Conservation (phyloP, 2,329 filamentous ascomycete species). For the Aureobasidium uvarum region DNA sequence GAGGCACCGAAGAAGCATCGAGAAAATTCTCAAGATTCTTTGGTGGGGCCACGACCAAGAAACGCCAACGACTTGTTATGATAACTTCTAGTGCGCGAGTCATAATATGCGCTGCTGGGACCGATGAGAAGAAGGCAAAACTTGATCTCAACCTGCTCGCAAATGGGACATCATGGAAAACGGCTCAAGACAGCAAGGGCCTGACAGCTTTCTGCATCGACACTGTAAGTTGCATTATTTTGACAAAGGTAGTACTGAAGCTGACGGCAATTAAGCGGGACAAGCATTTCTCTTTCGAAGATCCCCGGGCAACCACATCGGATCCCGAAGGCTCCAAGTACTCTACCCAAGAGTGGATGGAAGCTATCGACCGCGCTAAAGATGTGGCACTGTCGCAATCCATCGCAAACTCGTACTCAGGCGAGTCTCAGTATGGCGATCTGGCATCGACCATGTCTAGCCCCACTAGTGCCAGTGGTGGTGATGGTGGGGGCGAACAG, state of each 20-base stretch:
- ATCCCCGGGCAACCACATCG: slow-evolving; percentile 70
- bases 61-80: slow-evolving; percentile 89
- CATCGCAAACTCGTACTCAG: slow-evolving; percentile 62
- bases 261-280: slow-evolving; percentile 61
- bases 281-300: slow-evolving; percentile 90
- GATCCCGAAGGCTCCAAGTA: slow-evolving; percentile 63
- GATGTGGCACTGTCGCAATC: slow-evolving; percentile 78
- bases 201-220: slow-evolving; percentile 87
- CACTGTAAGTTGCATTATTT: slow-evolving; percentile 64
- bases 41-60: slow-evolving; percentile 85
- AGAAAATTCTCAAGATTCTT: slow-evolving; percentile 95
- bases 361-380: slow-evolving; percentile 79
- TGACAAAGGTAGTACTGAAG: slow-evolving; percentile 28
- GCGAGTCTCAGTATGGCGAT: slow-evolving; percentile 47
- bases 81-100: slow-evolving; percentile 89
- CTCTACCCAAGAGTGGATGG: slow-evolving; percentile 87
- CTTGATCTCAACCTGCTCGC: slow-evolving; percentile 81
- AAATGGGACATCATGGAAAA: slow-evolving; percentile 74
- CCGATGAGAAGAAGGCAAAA: slow-evolving; percentile 94
- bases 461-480: slow-evolving; percentile 69
- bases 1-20: slow-evolving; percentile 57
- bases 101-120: slow-evolving; percentile 83
- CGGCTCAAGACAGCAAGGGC: slow-evolving; percentile 80
- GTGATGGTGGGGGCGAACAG: slow-evolving; percentile 49
- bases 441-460: slow-evolving; percentile 64